Conservation (phyloP, 306 rosid genomes). For the Abrus pulchellus region DNA sequence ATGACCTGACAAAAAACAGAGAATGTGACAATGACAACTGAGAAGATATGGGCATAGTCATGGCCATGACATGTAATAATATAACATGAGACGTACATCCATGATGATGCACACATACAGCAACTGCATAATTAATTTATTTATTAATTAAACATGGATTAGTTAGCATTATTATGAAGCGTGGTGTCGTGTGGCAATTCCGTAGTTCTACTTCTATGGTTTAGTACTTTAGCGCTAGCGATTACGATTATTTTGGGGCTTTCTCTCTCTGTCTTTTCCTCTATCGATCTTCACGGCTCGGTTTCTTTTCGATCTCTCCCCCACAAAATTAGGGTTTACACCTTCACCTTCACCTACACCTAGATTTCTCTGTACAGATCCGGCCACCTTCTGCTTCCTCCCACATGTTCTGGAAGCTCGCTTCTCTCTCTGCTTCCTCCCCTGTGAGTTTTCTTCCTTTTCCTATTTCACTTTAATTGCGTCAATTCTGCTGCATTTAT, state of each 20-base stretch:
- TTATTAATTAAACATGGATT: too few species aligned
- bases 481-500: constrained; percentile 47
- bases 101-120: too few species aligned
- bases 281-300: constrained; percentile 74
- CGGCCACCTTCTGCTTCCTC: constrained; percentile 53
- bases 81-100: too few species aligned
- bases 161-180: constrained; percentile 29
- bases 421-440: constrained; percentile 90
- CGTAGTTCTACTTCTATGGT: constrained; percentile 24
- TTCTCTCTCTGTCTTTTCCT: constrained; percentile 20
- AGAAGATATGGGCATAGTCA: too few species aligned
- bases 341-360: constrained; percentile 34
- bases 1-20: too few species aligned
- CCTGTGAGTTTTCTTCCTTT: constrained; percentile 70
- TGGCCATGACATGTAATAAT: too few species aligned
- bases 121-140: too few species aligned
- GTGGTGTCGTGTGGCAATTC: constrained; percentile 29
- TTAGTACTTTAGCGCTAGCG: constrained; percentile 55
- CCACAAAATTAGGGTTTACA: constrained; percentile 86
- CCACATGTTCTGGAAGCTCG: constrained; percentile 99
- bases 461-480: constrained; percentile 28
- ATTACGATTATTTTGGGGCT: constrained; percentile 48
- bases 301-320: constrained; percentile 68
- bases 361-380: constrained; percentile 69
- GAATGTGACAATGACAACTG: too few species aligned